Evolutionary conservation across 2,329 filamentous ascomycete species (phyloP), one percentile per base, ranked within the genome.

Genomic region (Venturia oleaginea): DNA sequence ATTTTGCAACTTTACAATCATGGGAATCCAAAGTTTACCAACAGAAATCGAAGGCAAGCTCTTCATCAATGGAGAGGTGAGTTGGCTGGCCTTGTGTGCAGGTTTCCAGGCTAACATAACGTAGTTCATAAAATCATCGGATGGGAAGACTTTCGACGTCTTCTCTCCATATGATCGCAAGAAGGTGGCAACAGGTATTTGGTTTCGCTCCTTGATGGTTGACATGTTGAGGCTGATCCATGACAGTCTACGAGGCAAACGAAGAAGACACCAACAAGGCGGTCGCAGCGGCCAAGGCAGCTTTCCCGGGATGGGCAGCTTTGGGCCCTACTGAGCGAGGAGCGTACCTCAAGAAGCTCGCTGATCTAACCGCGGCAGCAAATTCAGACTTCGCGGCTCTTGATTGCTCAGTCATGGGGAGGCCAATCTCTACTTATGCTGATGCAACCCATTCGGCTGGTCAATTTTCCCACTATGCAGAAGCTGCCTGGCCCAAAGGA

Each of bases 11-110:
- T 54, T 54, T 4, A 54, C 57, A 60, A 60, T 38, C 13, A 60
- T 60, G 57, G 34, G 24, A 30, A 62, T 62, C 19, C 37, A 62
- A 46, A 62, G 48, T 15, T 27, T 62, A 42, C 60, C 60, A 46
- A 24, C 60, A 32, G 48, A 55, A 17, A 72, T 73, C 65, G 72
- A 77, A 66, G 74, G 73, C 32, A 74, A 76, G 22, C 73, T 83
- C 64, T 81, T 81, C 68, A 82, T 83, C 71, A 80, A 83, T 69
- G 79, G 80, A 69, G 76, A 79, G 72, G 78, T 79, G 24, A 13
- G 27, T 19, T 27, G 54, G 17, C 13, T n/a, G 8, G 2, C 27
- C 0, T 19, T 32, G 5, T 17, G 6, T n/a, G 27, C 1, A 59
- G 19, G 38, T 63, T 10, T 10, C 38, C 30, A 24, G 24, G 3